Evolutionary conservation across 164 flowering plant genomes (phyloP), one percentile per base, ranked within the genome.

Genomic region (Cinnamomum chago): DNA sequence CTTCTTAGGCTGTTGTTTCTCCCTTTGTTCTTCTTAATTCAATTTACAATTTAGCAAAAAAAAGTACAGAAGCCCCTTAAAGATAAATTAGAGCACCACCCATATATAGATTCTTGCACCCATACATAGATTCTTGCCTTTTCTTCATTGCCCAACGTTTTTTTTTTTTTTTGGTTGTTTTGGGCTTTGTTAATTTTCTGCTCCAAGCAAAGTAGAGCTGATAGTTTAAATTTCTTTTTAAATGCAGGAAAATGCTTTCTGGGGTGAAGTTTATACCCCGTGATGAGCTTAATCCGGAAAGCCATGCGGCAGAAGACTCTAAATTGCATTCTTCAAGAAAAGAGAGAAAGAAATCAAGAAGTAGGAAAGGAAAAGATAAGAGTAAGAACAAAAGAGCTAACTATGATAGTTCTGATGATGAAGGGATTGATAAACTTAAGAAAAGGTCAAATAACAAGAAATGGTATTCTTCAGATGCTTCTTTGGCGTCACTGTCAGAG

Each of bases 221-320:
- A 40, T 40, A 5, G 11, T 5, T 40, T 40, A 5, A 24, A 40
- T 55, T 55, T 18, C 60, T 55, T 55, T 55, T 20, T 3, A 3
- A 0, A 15, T 55, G 12, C 2, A 17, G n/a, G 60, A 70, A 58
- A 79, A 90, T 93, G 96, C 87, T 93, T 66, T 81, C 90, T 17
- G 96, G 96, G 27, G 78, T 93, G 78, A 93, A 93, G 79, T 83
- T 90, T 77, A 86, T 91, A 65, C 84, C 96, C 0, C 90, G 90
- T 10, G 91, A 88, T 74, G 80, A 86, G 74, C 62, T 93, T 62
- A 78, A 84, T 33, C 52, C 70, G 60, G 92, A 90, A 83, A 82
- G 78, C 40, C 25, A 4, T 6, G 17, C 14, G 22, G 23, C 68
- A 27, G 23, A 60, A 58, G 64, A 33, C 35, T 60, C 52, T 55